These are phyloP conservation scores for Hyaloscypha finlandica DNA, from an alignment of 495 filamentous ascomycete species.

Conservation along the genomic window DNA sequence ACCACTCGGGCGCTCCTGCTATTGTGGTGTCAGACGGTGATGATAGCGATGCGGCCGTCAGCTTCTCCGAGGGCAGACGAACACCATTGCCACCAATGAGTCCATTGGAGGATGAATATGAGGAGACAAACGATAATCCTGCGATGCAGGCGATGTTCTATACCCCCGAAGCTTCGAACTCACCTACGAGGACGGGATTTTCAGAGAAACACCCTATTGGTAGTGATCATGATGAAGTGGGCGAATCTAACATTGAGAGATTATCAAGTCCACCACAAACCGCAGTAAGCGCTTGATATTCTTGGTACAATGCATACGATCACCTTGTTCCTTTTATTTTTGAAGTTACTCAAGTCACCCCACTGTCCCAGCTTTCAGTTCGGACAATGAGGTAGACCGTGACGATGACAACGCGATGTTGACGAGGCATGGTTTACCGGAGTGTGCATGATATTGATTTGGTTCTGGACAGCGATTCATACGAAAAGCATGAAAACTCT, in stretches of 20 bases:
- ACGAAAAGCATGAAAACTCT: background rate
- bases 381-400: background rate
- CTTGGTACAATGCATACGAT: background rate
- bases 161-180: constrained; percentile 31
- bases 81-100: constrained; percentile 55
- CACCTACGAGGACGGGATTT: constrained; percentile 16
- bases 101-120: constrained; percentile 47
- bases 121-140: constrained; percentile 12
- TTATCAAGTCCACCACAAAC: background rate
- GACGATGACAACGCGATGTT: no score
- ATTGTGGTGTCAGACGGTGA: constrained; percentile 49
- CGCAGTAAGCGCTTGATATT: background rate
- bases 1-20: constrained; percentile 39
- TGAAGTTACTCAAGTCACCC: background rate
- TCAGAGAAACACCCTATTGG: background rate
- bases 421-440: no score
- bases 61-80: constrained; percentile 55
- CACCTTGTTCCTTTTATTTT: background rate
- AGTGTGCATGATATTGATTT: background rate
- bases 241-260: background rate
- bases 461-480: background rate
- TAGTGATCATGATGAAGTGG: constrained; percentile 4
- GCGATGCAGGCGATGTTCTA: constrained; percentile 31
- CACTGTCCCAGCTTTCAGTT: background rate
- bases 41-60: constrained; percentile 57